These are phyloP conservation scores for Kwoniella heveanensis DNA, from an alignment of 768 basidiomycete genomes.

Conservation along the genomic window DNA sequence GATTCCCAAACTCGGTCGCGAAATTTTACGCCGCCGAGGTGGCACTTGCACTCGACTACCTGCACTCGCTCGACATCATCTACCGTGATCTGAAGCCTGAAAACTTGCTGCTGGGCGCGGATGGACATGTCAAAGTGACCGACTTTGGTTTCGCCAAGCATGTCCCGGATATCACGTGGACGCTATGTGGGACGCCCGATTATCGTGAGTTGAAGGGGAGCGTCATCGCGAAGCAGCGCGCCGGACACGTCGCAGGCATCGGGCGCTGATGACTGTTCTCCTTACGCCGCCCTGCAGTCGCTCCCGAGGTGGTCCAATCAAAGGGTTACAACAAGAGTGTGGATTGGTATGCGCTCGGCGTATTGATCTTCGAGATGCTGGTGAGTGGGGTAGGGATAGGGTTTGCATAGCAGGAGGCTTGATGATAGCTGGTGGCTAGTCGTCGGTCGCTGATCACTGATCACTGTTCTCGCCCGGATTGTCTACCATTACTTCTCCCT, in stretches of 20 bases:
- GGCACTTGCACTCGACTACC: constrained; percentile 57
- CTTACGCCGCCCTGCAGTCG: no score
- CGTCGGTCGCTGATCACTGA: no score
- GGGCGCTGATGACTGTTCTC: no score
- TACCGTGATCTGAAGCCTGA: constrained; percentile 58
- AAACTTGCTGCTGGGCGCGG: constrained; percentile 87
- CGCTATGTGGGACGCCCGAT: constrained; percentile 57
- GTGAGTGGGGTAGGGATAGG: constrained; percentile 36
- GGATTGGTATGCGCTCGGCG: constrained; percentile 58
- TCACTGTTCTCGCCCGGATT: no score
- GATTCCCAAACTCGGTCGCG: constrained; percentile 58
- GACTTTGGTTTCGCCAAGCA: constrained; percentile 79
- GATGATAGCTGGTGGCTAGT: no score
- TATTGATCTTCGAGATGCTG: constrained; percentile 58
- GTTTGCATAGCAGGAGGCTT: no score
- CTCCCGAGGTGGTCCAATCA: constrained; percentile 57
- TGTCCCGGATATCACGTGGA: constrained; percentile 56
- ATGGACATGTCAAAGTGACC: constrained; percentile 95
- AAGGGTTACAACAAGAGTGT: constrained; percentile 59
- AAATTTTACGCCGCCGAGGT: constrained; percentile 58
- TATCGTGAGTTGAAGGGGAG: constrained; percentile 50
- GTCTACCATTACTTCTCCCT: no score
- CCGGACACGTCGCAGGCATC: no score
- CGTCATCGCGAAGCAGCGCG: no score
- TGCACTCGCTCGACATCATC: constrained; percentile 58